phyloP scores from a whole-genome alignment of 2,329 filamentous ascomycete genomes.

The Chaetomium sp. region DNA sequence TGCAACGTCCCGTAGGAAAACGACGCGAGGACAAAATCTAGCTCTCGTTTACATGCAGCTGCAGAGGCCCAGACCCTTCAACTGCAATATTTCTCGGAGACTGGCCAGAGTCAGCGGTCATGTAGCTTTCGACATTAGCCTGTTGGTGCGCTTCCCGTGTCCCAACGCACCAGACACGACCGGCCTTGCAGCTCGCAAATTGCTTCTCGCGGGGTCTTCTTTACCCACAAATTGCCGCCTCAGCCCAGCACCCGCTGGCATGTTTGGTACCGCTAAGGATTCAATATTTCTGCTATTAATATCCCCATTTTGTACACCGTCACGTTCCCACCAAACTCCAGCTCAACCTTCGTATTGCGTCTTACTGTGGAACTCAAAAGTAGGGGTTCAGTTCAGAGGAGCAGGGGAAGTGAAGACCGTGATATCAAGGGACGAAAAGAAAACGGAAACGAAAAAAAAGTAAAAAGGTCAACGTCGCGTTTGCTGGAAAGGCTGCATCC shows the following conservation, averaged over 20 bases:
- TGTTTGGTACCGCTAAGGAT: background rate
- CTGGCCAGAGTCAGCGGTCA: background rate
- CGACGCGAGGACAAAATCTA: background rate
- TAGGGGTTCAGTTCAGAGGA: background rate
- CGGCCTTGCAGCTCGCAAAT: slow-evolving; percentile 13
- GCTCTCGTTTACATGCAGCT: slow-evolving; percentile 8
- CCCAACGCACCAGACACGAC: background rate
- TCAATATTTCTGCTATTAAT: slow-evolving; percentile 21
- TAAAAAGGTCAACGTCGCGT: background rate
- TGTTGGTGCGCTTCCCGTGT: background rate
- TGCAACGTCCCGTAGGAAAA: background rate
- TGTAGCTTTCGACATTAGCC: slow-evolving; percentile 14
- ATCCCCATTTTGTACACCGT: background rate
- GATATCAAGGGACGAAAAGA: background rate
- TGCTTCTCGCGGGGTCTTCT: slow-evolving; percentile 15
- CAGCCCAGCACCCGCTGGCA: background rate
- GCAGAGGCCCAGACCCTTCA: background rate
- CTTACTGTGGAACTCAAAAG: background rate
- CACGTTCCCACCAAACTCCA: background rate
- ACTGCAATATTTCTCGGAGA: background rate
- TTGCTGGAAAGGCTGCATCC: background rate
- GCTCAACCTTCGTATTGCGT: background rate
- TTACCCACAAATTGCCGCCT: slow-evolving; percentile 21
- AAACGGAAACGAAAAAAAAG: background rate
- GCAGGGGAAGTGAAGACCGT: background rate